Base-by-base conservation (phyloP, 2,329 filamentous ascomycete species). In the Cladobotryum mycophilum region DNA sequence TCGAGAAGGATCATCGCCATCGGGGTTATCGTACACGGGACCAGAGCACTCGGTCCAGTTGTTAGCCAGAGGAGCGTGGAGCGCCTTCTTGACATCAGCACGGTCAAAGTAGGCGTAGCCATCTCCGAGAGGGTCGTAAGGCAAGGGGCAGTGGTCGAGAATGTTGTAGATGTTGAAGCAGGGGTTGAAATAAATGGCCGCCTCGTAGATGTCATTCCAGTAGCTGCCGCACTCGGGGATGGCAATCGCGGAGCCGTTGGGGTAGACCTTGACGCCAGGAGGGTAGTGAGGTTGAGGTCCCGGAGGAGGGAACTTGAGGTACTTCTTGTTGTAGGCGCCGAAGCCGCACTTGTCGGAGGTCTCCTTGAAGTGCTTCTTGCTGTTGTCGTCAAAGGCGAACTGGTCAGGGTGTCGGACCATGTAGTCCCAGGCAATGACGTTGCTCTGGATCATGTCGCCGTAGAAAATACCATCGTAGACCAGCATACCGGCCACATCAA, bases 141-240 rank as follows among this genome's bases (percentile, higher is more conserved):
- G 71, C 3, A 83, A 57, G 0, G 88, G 88, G 63, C 88, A 93
- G 12, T 82, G 86, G 4, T 81, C 82, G 2, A 80, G 80, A 13
- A 92, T 78, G 46, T 86, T 80, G 68, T 92, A 93, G 11, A 88
- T 71, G 64, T 89, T 82, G 68, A 86, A 95, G 71, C 89, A 93
- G 0, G 88, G 88, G 68, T 93, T 93, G 34, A 80, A 66, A 1
- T 70, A 61, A 4, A 72, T 55, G 7, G 77, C 76, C 30, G 81
- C 84, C 0, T 72, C 57, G 58, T 70, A 71, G 30, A 88, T 77
- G 18, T 76, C 70, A 51, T 75, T 65, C 59, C 77, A 86, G 17
- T 88, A 61, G 45, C 73, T 60, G 45, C 74, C 71, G 63, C 87
- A 91, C 4, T 72, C 75, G 0, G 68, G 61, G 0, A 68, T 68